Base-by-base conservation (phyloP, 2,329 filamentous ascomycete species). In the Didymella arachidicola region DNA sequence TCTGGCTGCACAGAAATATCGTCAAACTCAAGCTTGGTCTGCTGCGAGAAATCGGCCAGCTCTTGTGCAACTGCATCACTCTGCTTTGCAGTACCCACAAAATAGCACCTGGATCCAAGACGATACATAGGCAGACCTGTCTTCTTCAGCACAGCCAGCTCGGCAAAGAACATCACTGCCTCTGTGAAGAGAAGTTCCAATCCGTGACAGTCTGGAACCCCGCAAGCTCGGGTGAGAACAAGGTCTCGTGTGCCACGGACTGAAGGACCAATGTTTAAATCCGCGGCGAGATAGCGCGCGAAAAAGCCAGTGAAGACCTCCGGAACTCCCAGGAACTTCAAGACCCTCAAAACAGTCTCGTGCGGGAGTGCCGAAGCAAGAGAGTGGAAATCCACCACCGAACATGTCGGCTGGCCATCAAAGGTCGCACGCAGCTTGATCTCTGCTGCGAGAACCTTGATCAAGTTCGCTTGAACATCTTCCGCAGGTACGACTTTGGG, bases 281-380 rank as follows among this genome's bases (percentile, higher is more conserved):
- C 70, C 0, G 65, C 65, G 4, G 57, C 30, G 2, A 75, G 65
- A 49, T 87, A 89, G 2, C 77, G 80, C 12, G 71, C 74, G 71
- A 90, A 90, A 69, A 90, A 87, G 7, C 71, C 70, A 1, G 88
- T 67, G 84, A 87, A 88, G 0, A 67, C 72, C 2, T 83, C 71
- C 0, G 84, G 82, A 4, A 90, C 79, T 0, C 86, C 86, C 43
- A 90, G 81, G 65, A 85, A 88, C 27, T 81, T 76, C 59, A 90
- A 71, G 0, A 88, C 54, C 0, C 79, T 72, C n/a, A 85, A 73
- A 18, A 89, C 81, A 0, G 86, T 87, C 27, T 81, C 72, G 65
- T 91, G 88, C 2, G 86, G 80, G 14, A 89, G 74, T 4, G 82
- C 82, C 0, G 85, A 82, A 0, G 83, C 83, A 57, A 87, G 86